Conservation (phyloP, 1,284 basidiomycete species). For the Cryptococcus jaspeensis region DNA sequence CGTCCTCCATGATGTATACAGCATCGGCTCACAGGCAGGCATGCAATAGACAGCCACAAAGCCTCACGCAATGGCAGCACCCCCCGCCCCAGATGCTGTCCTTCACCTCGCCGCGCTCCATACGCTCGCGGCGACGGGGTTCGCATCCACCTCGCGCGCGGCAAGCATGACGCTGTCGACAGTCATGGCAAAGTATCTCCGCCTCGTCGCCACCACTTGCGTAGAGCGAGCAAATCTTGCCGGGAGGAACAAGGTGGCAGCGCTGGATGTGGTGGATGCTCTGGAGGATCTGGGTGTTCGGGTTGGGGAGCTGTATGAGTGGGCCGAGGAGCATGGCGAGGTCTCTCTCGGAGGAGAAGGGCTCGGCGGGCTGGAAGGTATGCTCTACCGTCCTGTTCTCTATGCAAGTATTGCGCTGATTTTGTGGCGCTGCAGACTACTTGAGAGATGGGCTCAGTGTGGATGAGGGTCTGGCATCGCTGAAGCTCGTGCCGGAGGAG, state of each 20-base stretch:
- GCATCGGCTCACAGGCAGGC: not conserved
- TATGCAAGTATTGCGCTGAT: constrained; percentile 1
- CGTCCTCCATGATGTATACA: not conserved
- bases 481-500: constrained; percentile 28
- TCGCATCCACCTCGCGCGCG: constrained; percentile 44
- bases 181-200: constrained; percentile 36
- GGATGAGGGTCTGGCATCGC: constrained; percentile 24
- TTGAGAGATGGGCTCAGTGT: constrained; percentile 28
- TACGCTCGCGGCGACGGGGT: constrained; percentile 40
- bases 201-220: constrained; percentile 36
- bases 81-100: constrained; percentile 40
- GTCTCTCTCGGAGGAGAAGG: constrained; percentile 25
- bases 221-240: constrained; percentile 39
- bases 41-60: not conserved
- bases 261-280: constrained; percentile 39
- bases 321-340: constrained; percentile 31
- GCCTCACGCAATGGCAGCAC: constrained; percentile 18
- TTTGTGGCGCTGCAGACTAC: constrained; percentile 19
- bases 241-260: constrained; percentile 41
- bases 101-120: constrained; percentile 45
- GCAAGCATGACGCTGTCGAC: constrained; percentile 41
- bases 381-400: not conserved
- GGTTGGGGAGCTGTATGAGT: constrained; percentile 39
- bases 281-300: constrained; percentile 40
- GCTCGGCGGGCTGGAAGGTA: constrained; percentile 31